Base-by-base conservation (phyloP, 306 rosid genomes). In the Sicyos edulis region DNA sequence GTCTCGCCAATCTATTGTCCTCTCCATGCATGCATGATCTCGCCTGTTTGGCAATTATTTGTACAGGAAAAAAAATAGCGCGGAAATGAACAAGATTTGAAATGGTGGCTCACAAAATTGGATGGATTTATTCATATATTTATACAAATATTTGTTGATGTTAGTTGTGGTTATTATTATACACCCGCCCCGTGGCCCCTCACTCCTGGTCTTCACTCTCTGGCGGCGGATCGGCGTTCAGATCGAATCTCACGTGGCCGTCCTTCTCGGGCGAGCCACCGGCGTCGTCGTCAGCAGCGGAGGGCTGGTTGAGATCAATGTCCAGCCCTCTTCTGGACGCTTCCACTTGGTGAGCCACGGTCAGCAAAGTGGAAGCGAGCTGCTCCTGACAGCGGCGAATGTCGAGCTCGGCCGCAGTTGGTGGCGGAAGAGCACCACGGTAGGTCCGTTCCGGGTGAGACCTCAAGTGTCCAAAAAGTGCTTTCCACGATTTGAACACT, bases 381-480 rank as follows among this genome's bases (percentile, higher is more conserved):
- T 66, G 54, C 37, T 66, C 37, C 12, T 62, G 68, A 34, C 68
- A 62, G 0, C 22, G 68, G 49, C 49, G 68, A n/a, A 68, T 47
- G 14, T 68, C 42, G 3, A 68, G 77, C 8, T 74, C 70, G 0
- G 64, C 75, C 15, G 20, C 51, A 12, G 59, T 63, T 0, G 82
- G 82, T 0, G 86, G 83, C 4, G 83, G 83, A 34, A 73, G 71
- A 6, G 55, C 68, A 10, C 83, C 83, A 4, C 78, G 54, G 71
- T 74, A 76, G 17, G 49, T 29, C 7, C 83, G 74, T 3, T 76
- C 81, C 0, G 83, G 83, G 65, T 82, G 83, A 9, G 70, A 72
- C 12, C 81, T 55, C 74, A 79, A 56, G 5, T 82, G 85, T 2
- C 80, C 85, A 11, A 76, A 82, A 3, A 82, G 50, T 2, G 82